Conservation (phyloP, 164 flowering plant species). For the Aristolochia californica region DNA sequence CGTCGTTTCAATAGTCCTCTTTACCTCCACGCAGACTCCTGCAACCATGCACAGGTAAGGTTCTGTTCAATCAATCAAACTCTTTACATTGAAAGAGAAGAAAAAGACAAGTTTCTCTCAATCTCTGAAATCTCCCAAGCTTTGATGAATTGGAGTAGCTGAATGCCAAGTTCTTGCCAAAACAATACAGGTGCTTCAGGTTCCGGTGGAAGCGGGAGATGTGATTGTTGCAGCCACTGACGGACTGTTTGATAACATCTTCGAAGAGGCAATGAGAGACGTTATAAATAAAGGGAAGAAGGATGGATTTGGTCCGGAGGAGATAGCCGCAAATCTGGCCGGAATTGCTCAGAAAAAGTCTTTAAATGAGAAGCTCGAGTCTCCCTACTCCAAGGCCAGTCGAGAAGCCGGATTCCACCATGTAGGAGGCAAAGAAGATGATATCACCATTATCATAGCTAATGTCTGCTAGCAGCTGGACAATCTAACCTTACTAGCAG, state of each 20-base stretch:
- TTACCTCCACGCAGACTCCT: slow-evolving; percentile 29
- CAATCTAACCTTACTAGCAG: too few relatives aligned
- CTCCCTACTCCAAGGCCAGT: slow-evolving; percentile 73
- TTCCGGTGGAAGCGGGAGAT: slow-evolving; percentile 73
- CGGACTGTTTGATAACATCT: slow-evolving; percentile 78
- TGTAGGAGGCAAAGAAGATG: slow-evolving; percentile 84
- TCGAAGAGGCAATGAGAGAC: slow-evolving; percentile 57
- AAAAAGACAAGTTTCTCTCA: background rate
- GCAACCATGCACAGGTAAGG: background rate
- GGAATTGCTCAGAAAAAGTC: slow-evolving; percentile 73
- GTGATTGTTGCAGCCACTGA: slow-evolving; percentile 77
- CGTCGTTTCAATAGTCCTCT: slow-evolving; percentile 73
- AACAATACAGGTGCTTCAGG: slow-evolving; percentile 38
- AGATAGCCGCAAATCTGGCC: slow-evolving; percentile 71
- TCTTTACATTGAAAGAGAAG: background rate
- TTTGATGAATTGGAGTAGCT: background rate
- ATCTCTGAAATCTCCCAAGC: background rate
- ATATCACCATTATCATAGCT: slow-evolving; percentile 75
- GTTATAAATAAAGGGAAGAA: slow-evolving; percentile 60
- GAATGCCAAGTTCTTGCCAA: too few relatives aligned
- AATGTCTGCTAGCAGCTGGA: too few relatives aligned
- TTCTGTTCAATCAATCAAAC: background rate
- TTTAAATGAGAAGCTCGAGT: slow-evolving; percentile 53
- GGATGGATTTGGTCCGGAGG: slow-evolving; percentile 66
- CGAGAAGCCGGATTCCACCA: slow-evolving; percentile 74